Evolutionary conservation across 2,329 filamentous ascomycete species (phyloP).

Genomic region (Endothia cerciana): DNA sequence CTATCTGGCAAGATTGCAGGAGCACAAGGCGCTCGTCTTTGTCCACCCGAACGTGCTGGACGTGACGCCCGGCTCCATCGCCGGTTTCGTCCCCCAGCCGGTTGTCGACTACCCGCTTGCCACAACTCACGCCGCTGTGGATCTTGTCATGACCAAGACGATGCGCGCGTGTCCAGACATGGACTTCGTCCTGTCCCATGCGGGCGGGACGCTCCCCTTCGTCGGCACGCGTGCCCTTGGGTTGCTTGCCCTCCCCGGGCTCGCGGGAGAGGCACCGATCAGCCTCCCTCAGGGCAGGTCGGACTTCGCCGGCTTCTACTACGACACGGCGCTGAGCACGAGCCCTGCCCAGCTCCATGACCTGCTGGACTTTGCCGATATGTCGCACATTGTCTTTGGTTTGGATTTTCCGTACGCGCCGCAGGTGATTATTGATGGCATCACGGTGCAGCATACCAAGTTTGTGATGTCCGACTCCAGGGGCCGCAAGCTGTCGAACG

Average conservation of each 20-base stretch:
- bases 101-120: slow-evolving; percentile 45
- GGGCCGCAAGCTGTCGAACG: slow-evolving; percentile 5
- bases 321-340: slow-evolving; percentile 40
- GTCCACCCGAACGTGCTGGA: slow-evolving; percentile 32
- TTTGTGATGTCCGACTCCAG: slow-evolving; percentile 14
- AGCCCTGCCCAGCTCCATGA: slow-evolving; percentile 34
- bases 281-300: slow-evolving; percentile 24
- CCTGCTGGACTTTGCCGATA: slow-evolving; percentile 35
- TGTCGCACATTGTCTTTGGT: slow-evolving; percentile 38
- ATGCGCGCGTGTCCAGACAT: slow-evolving; percentile 37
- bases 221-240: slow-evolving; percentile 37
- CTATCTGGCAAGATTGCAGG: slow-evolving; percentile 35
- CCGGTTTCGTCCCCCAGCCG: slow-evolving; percentile 32
- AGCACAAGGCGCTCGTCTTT: slow-evolving; percentile 34
- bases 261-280: slow-evolving; percentile 9
- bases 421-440: slow-evolving; percentile 22
- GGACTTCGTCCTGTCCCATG: slow-evolving; percentile 51
- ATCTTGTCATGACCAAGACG: slow-evolving; percentile 43
- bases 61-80: slow-evolving; percentile 22
- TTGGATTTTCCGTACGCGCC: slow-evolving; percentile 42
- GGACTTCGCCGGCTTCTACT: slow-evolving; percentile 39
- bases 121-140: slow-evolving; percentile 46
- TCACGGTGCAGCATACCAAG: slow-evolving; percentile 9
- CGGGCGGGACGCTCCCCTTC: slow-evolving; percentile 47
- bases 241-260: slow-evolving; percentile 13